Evolutionary conservation across 192 early-diverging fungal genomes (phyloP).

Genomic region (Jimgerdemannia flammicorona): DNA sequence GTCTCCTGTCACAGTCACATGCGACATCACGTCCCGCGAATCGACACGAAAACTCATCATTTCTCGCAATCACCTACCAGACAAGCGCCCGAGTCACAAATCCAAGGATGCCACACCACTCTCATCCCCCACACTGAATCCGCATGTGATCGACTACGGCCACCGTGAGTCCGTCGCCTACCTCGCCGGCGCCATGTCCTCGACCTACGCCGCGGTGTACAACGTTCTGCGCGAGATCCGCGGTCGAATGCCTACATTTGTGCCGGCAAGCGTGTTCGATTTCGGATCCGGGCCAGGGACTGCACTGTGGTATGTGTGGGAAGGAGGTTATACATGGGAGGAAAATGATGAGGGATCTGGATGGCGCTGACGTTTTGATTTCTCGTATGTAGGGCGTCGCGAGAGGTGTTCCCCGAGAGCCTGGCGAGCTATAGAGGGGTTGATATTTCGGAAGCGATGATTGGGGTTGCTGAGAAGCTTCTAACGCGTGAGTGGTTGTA

Average conservation of each 20-base stretch:
- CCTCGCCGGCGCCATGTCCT: slow-evolving; percentile 57
- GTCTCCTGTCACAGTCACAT: background rate
- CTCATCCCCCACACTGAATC: slow-evolving; percentile 14
- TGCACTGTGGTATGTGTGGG: slow-evolving; percentile 56
- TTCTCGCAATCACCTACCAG: too few relatives aligned
- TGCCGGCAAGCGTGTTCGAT: slow-evolving; percentile 62
- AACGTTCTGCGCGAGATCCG: slow-evolving; percentile 67
- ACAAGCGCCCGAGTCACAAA: background rate
- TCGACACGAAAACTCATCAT: too few relatives aligned
- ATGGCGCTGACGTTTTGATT: background rate
- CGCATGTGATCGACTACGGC: slow-evolving; percentile 71
- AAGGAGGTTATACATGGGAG: background rate
- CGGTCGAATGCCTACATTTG: slow-evolving; percentile 57
- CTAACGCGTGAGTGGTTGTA: slow-evolving; percentile 19
- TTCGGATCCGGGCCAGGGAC: slow-evolving; percentile 86
- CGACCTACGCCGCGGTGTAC: slow-evolving; percentile 60
- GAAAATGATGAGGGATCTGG: background rate
- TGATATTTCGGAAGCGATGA: slow-evolving; percentile 77
- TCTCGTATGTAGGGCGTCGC: slow-evolving; percentile 46
- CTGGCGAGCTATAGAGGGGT: slow-evolving; percentile 56
- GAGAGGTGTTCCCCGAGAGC: slow-evolving; percentile 45
- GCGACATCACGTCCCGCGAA: too few relatives aligned
- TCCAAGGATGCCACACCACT: background rate
- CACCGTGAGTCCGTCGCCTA: slow-evolving; percentile 68
- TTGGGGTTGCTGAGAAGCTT: slow-evolving; percentile 59